Conservation (phyloP, 2,329 filamentous ascomycete genomes). For the Colletotrichum chrysophilum region DNA sequence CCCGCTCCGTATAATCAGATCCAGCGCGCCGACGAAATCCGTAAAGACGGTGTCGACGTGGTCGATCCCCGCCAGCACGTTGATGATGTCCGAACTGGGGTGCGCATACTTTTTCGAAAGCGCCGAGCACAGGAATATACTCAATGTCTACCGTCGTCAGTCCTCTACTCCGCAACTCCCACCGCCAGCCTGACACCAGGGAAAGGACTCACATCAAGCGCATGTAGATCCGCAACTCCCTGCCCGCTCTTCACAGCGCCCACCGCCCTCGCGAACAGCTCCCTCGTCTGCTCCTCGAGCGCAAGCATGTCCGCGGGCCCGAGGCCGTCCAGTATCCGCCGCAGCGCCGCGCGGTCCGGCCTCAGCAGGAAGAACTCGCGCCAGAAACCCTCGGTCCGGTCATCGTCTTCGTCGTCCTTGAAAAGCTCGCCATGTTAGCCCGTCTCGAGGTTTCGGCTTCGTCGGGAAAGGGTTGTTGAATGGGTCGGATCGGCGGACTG, state of each 20-base stretch:
- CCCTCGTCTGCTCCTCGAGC: conserved; percentile 77
- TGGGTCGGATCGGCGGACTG: background rate
- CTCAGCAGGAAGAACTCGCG: conserved; percentile 90
- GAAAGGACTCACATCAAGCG: conserved; percentile 74
- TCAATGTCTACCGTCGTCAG: conserved; percentile 72
- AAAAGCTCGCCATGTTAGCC: background rate
- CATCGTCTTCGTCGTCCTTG: conserved; percentile 65
- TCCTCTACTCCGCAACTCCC: background rate
- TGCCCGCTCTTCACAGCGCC: conserved; percentile 66
- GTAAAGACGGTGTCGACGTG: conserved; percentile 86
- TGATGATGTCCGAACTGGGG: conserved; percentile 93
- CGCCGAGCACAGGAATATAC: conserved; percentile 82
- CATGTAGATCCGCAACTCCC: conserved; percentile 73
- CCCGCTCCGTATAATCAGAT: conserved; percentile 81
- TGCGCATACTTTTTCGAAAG: conserved; percentile 93
- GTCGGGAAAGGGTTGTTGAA: background rate
- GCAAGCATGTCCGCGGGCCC: conserved; percentile 77
- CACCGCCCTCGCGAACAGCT: conserved; percentile 79
- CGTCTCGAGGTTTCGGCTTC: background rate
- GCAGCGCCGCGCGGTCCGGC: conserved; percentile 75
- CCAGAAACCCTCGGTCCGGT: conserved; percentile 92
- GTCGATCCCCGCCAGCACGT: conserved; percentile 86
- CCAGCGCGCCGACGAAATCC: conserved; percentile 84
- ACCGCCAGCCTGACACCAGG: background rate
- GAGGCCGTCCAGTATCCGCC: conserved; percentile 71